Base-by-base conservation (phyloP, 768 basidiomycete species). In the Hericium alpestre region DNA sequence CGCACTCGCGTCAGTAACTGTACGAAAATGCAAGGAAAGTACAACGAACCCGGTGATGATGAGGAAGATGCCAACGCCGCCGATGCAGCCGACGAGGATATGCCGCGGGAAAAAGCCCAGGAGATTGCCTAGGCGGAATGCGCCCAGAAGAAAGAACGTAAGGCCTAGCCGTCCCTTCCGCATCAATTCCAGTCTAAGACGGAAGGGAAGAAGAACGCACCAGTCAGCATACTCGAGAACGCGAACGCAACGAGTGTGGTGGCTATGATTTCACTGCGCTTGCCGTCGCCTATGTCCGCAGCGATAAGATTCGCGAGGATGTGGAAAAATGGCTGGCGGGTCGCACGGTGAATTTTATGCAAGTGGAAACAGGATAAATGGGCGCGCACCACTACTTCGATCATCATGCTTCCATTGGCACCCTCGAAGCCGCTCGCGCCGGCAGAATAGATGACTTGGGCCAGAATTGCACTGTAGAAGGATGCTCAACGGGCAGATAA, bases 21-120 rank as follows among this genome's bases (percentile, higher is more conserved):
- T 32, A 20, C 20, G 23, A 18, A 18, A 4, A 41, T 10, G 18
- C 23, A 23, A 23, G 51, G 13, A 4, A n/a, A 20, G 12, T n/a
- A 39, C 43, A 1, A 27, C 65, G 78, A 62, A 89, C 87, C 92
- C 93, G 0, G 94, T 97, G 63, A 87, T 76, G 43, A 97, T 81
- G 49, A 99, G 75, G 70, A 98, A 99, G 9, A 86, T 82, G 15
- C 95, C 95, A 37, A 98, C 91, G n/a, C 95, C 94, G 10, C 94
- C 94, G 41, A 97, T 97, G 64, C 87, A 88, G 13, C 94, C 94
- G n/a, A 99, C 90, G 27, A 97, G 79, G 65, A 97, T 96, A 65
- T 96, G 93, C 13, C 95, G 78, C 16, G 95, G 95, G 72, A 98
- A 97, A 72, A 98, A 98, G 1, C 93, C 93, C 38, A 96, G 86